These are phyloP conservation scores for Pichia sp. DNA, from an alignment of 1,139 yeast species.

Conservation along the genomic window DNA sequence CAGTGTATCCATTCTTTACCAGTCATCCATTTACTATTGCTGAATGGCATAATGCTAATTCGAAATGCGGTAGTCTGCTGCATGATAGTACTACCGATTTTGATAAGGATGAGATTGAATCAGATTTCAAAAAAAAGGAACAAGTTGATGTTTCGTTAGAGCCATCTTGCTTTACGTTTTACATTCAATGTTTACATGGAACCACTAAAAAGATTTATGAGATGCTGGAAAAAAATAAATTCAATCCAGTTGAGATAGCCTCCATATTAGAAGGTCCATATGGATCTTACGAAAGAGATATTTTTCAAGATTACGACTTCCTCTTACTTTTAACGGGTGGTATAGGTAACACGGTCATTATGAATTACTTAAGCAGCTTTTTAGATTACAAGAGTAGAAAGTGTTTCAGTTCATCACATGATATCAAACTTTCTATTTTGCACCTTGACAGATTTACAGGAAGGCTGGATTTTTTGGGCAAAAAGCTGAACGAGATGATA, in stretches of 20 bases:
- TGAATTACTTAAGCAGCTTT: slow-evolving; percentile 8
- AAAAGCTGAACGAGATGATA: neutral
- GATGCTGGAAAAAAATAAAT: slow-evolving; percentile 2
- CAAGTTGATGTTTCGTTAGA: too few relatives aligned
- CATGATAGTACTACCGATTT: neutral
- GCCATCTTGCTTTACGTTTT: slow-evolving; percentile 2
- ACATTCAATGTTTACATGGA: slow-evolving; percentile 21
- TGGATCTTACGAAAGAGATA: slow-evolving; percentile 9
- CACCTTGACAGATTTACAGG: slow-evolving; percentile 8
- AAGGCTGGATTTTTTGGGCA: slow-evolving; percentile 3
- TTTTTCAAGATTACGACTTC: slow-evolving; percentile 10
- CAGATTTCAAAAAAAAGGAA: neutral
- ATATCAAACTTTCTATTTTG: slow-evolving; percentile 6
- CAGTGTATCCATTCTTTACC: slow-evolving; percentile 21
- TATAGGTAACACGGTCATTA: slow-evolving; percentile 14
- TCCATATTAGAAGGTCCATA: slow-evolving; percentile 48
- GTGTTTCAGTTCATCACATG: neutral
- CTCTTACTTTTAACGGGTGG: slow-evolving; percentile 13
- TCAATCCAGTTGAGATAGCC: slow-evolving; percentile 6
- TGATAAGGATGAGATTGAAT: neutral
- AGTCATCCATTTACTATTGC: slow-evolving; percentile 28
- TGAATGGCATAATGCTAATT: slow-evolving; percentile 6
- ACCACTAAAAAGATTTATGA: slow-evolving; percentile 17
- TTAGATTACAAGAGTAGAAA: neutral
- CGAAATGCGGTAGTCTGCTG: neutral